Conservation (phyloP, 495 filamentous ascomycete genomes). For the Aspergillus haitiensis region DNA sequence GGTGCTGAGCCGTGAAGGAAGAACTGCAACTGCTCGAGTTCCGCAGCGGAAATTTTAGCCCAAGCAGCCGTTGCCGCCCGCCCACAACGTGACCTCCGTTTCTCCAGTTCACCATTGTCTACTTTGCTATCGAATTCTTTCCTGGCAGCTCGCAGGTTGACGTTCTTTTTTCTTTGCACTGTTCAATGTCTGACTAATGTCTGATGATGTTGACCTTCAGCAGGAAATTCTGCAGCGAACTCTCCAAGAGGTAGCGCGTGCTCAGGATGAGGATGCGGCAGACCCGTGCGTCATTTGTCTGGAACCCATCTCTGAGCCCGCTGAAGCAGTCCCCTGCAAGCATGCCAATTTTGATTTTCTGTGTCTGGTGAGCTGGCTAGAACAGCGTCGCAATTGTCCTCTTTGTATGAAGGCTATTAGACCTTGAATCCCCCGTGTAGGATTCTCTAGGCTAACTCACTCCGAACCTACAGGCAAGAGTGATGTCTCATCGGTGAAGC, state of each 20-base stretch:
- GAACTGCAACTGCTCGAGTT: neutral
- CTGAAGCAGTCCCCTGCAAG: slow-evolving; percentile 69
- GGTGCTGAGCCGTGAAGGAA: neutral
- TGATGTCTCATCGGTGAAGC: slow-evolving; percentile 65
- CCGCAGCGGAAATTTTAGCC: slow-evolving; percentile 21
- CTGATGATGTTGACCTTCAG: slow-evolving; percentile 44
- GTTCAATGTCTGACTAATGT: slow-evolving; percentile 28
- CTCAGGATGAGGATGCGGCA: slow-evolving; percentile 34
- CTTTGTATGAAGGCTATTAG: slow-evolving; percentile 53
- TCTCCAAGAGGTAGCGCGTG: slow-evolving; percentile 44
- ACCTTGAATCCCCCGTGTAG: neutral
- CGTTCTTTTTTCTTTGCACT: neutral
- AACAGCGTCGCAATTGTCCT: slow-evolving; percentile 71
- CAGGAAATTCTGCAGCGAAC: slow-evolving; percentile 47
- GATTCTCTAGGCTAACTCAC: slow-evolving; percentile 14
- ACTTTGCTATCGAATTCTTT: neutral
- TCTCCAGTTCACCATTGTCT: neutral
- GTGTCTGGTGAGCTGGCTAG: slow-evolving; percentile 80
- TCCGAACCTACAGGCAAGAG: slow-evolving; percentile 52
- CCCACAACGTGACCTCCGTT: slow-evolving; percentile 25
- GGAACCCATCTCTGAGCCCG: slow-evolving; percentile 68
- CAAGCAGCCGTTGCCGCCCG: slow-evolving; percentile 10
- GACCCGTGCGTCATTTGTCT: slow-evolving; percentile 66
- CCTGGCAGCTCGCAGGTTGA: neutral
- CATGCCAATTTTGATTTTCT: slow-evolving; percentile 83